Base-by-base conservation (phyloP, 139 green algal species). In the Nannochloris sp. region DNA sequence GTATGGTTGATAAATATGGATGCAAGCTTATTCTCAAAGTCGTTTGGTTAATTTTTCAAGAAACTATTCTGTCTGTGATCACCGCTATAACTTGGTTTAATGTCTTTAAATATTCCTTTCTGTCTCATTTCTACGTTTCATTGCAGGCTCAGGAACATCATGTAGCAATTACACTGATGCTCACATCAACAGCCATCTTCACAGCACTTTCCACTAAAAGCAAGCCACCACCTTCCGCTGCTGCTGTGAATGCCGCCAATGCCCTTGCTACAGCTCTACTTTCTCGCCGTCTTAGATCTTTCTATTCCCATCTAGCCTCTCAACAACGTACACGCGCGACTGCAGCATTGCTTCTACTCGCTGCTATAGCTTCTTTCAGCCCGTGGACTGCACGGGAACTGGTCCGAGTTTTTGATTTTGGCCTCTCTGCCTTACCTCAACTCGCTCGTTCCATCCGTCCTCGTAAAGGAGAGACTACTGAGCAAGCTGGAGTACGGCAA, bases 301-400 rank as follows among this genome's bases (percentile, higher is more conserved):
- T 88, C 7, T 88, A 89, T 76, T 75, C 77, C 29, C 19, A 64
- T 53, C 69, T 85, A 3, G 66, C 64, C 0, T 78, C 76, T 33
- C 60, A 72, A 1, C 13, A 55, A 19, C 44, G 51, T 5, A 29
- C 54, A 39, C 73, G 68, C 36, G 55, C 54, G 30, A 83, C 78
- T 33, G 69, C 80, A 6, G 65, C 74, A 0, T 67, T 90, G 8
- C 30, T 68, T 6, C 62, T 90, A 33, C 72, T 90, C n/a, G 42
- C 51, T 10, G 65, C 71, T 7, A 25, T 86, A 3, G 80, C 74
- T 2, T 30, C 12, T 0, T 45, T 56, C 30, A 57, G 51, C 15
- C 38, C 59, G 12, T 45, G 10, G 3, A 34, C 61, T 8, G 65
- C 67, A 4, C 36, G 68, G 1, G 74, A 85, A 32, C 42, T 88